These are phyloP conservation scores for Citropsis articulata DNA, from an alignment of 345 rosid genomes.

Conservation along the genomic window DNA sequence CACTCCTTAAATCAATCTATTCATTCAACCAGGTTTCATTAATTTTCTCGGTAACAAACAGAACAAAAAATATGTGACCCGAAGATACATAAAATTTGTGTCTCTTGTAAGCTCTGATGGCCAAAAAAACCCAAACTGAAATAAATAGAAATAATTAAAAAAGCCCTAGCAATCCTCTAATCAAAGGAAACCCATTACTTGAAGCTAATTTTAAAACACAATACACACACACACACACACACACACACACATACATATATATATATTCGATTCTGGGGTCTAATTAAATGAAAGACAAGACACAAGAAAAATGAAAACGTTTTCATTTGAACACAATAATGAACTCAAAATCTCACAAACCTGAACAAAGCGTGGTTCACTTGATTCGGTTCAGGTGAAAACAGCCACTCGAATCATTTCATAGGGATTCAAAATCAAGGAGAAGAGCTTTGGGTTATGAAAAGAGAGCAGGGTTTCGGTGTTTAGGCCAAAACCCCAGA, in stretches of 20 bases:
- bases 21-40: background rate
- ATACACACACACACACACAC: too few relatives aligned
- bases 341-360: background rate
- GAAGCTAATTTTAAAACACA: background rate
- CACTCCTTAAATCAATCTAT: background rate
- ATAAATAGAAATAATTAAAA: background rate
- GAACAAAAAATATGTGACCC: background rate
- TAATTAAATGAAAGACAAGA: background rate
- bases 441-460: background rate
- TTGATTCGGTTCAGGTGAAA: background rate
- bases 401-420: background rate
- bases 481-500: background rate
- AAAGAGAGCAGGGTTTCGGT: background rate
- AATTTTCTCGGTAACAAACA: background rate
- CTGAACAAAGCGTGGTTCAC: background rate
- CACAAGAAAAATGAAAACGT: background rate
- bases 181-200: background rate
- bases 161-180: background rate
- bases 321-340: background rate
- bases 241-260: too few relatives aligned
- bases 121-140: background rate
- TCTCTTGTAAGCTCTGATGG: too few relatives aligned
- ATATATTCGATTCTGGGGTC: background rate
- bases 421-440: background rate
- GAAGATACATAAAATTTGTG: background rate